phyloP scores from a whole-genome alignment of 768 basidiomycete genomes.

The Pleurotus ostreatus region DNA sequence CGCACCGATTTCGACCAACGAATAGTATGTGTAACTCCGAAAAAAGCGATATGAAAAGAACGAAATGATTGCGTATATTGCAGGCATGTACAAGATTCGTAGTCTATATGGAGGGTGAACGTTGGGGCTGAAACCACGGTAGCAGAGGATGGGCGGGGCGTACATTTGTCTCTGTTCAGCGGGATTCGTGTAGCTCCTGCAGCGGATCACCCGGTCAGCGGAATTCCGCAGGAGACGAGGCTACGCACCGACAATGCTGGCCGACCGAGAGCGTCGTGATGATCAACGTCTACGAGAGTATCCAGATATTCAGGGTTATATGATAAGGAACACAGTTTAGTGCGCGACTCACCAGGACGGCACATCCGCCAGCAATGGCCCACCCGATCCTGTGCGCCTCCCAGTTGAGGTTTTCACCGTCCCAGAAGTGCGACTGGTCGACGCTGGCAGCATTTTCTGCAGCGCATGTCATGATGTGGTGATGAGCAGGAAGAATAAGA shows the following conservation, averaged over 20 bases:
- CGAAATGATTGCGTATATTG: conserved; percentile 66
- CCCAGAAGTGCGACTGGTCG: conserved; percentile 63
- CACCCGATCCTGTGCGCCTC: conserved; percentile 59
- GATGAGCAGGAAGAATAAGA: too few relatives aligned
- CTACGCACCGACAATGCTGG: conserved; percentile 59
- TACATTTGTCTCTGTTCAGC: conserved; percentile 80
- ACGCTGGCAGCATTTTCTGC: conserved; percentile 43
- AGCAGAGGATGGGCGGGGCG: background rate
- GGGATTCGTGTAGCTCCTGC: conserved; percentile 68
- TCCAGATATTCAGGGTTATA: too few relatives aligned
- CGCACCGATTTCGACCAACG: conserved; percentile 40
- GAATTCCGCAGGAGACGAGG: too few relatives aligned
- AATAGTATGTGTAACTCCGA: conserved; percentile 60
- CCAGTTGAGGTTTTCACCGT: conserved; percentile 36
- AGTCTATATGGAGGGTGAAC: conserved; percentile 34
- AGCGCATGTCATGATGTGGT: conserved; percentile 32
- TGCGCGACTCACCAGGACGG: conserved; percentile 37
- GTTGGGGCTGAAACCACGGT: background rate
- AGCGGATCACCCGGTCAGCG: background rate
- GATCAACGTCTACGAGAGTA: conserved; percentile 45
- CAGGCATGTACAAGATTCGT: conserved; percentile 84
- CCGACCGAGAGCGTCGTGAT: conserved; percentile 54
- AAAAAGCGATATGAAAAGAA: conserved; percentile 30
- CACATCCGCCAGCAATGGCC: conserved; percentile 54
- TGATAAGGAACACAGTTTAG: too few relatives aligned